A percentile compares a stretch with the other conserved stretches of the same genome.
Evolutionary conservation across 352 stramenopile species (phyloP).

Genomic region (Phytophthora palmivora): DNA sequence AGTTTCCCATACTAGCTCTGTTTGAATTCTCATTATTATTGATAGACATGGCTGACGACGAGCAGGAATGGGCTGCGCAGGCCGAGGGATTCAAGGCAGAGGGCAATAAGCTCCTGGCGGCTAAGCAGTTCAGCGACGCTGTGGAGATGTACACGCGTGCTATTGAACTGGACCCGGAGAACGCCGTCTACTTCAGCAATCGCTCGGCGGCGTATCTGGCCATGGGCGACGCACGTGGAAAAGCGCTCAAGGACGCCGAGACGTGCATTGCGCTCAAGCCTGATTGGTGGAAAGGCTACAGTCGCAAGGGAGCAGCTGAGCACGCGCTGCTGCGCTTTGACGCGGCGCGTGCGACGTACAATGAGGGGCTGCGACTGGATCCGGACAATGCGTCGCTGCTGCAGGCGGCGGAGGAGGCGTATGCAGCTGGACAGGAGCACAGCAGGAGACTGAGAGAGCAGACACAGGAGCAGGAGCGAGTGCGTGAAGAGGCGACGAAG

Average conservation of each 20-base stretch:
- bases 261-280: conserved; percentile 78
- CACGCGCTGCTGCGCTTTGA: conserved; percentile 82
- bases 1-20: no score
- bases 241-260: conserved; percentile 82
- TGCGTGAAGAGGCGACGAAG: conserved; percentile 49
- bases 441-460: conserved; percentile 65
- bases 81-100: conserved; percentile 86
- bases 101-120: conserved; percentile 78
- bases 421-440: conserved; percentile 72
- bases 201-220: conserved; percentile 83
- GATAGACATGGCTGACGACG: not conserved
- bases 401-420: conserved; percentile 73
- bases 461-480: conserved; percentile 49
- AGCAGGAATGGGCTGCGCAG: conserved; percentile 63
- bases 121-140: conserved; percentile 64
- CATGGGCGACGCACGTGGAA: conserved; percentile 80
- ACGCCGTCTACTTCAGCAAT: conserved; percentile 89
- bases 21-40: no score
- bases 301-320: conserved; percentile 81
- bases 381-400: conserved; percentile 79
- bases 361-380: conserved; percentile 64
- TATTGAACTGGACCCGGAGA: conserved; percentile 85
- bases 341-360: conserved; percentile 74
- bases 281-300: conserved; percentile 91
- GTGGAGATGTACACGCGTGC: conserved; percentile 88